Percentiles rank a stretch among this genome's conserved stretches.
Conservation (phyloP, 352 stramenopile species). For the Thraustochytrium striatum region DNA sequence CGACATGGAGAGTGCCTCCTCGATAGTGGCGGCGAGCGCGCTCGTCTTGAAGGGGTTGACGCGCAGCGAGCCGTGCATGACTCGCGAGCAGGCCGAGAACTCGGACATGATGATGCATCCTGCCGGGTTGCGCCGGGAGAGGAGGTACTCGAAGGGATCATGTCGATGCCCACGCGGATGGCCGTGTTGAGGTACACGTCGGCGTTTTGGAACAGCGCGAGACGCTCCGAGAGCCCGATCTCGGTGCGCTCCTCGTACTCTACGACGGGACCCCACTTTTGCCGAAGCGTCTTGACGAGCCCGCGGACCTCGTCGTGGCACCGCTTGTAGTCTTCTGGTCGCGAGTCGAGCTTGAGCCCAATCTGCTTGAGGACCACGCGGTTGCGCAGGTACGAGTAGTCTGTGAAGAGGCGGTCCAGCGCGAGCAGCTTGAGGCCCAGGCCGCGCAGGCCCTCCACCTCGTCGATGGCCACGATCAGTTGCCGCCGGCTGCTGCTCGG, state of each 20-base stretch:
- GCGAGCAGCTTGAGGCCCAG: slow-evolving; percentile 93
- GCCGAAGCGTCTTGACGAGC: slow-evolving; percentile 29
- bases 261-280: slow-evolving; percentile 48
- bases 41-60: slow-evolving; percentile 96
- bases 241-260: slow-evolving; percentile 44
- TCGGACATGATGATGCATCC: slow-evolving; percentile 79
- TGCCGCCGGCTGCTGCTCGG: slow-evolving; percentile 39
- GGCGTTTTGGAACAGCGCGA: slow-evolving; percentile 67
- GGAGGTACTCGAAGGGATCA: slow-evolving; percentile 78
- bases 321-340: slow-evolving; percentile 50
- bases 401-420: slow-evolving; percentile 85
- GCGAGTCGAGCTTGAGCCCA: slow-evolving; percentile 23
- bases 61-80: slow-evolving; percentile 89
- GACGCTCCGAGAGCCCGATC: slow-evolving; percentile 63
- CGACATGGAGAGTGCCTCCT: slow-evolving; percentile 65
- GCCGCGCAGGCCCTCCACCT: slow-evolving; percentile 89
- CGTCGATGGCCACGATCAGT: slow-evolving; percentile 84
- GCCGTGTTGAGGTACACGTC: slow-evolving; percentile 75
- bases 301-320: slow-evolving; percentile 55
- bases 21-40: slow-evolving; percentile 71
- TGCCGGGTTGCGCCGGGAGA: slow-evolving; percentile 62
- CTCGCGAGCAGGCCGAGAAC: slow-evolving; percentile 91
- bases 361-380: slow-evolving; percentile 70
- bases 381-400: slow-evolving; percentile 71
- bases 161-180: slow-evolving; percentile 78